A percentile compares a stretch with the other conserved stretches of the same genome.
Conservation (phyloP, 345 rosid genomes). For the Sisymbrium irio region DNA sequence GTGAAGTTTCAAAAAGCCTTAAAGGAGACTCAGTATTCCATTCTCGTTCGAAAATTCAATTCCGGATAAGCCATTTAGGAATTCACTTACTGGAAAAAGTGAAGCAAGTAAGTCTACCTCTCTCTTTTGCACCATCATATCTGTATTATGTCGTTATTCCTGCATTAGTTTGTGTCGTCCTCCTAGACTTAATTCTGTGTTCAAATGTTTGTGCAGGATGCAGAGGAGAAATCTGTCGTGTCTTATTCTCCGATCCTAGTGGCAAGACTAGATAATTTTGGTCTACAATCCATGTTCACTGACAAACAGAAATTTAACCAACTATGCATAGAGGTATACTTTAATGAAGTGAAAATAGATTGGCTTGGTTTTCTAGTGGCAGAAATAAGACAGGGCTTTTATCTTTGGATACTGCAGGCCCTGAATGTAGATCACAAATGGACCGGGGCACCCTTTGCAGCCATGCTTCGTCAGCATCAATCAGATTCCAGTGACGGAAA, state of each 20-base stretch:
- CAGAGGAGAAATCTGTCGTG: constrained; percentile 41
- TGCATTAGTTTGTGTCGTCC: constrained; percentile 8
- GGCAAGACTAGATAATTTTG: constrained; percentile 59
- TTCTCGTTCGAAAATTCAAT: constrained; percentile 59
- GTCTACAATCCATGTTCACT: constrained; percentile 56
- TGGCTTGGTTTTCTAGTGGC: constrained; percentile 22
- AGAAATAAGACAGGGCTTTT: constrained; percentile 9
- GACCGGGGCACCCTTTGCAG: constrained; percentile 80
- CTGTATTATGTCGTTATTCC: constrained; percentile 5
- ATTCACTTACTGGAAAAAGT: constrained; percentile 68
- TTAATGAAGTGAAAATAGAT: constrained; percentile 1
- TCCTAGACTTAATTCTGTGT: constrained; percentile 24
- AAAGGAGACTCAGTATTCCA: constrained; percentile 40
- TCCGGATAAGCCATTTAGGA: constrained; percentile 61
- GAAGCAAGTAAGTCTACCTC: constrained; percentile 52
- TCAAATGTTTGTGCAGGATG: constrained; percentile 49
- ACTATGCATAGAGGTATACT: constrained; percentile 62
- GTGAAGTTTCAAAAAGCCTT: constrained; percentile 54
- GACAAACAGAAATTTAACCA: constrained; percentile 69
- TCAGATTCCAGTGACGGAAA: constrained; percentile 44
- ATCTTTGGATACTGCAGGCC: constrained; percentile 48
- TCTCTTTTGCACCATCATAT: constrained; percentile 9
- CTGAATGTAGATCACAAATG: constrained; percentile 70
- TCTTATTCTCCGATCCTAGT: constrained; percentile 53
- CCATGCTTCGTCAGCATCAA: constrained; percentile 83